Percentiles rank a stretch among this genome's conserved stretches.
These are phyloP conservation scores for Phialocephala sp. DNA, from an alignment of 2,329 filamentous ascomycete genomes.

Conservation along the genomic window DNA sequence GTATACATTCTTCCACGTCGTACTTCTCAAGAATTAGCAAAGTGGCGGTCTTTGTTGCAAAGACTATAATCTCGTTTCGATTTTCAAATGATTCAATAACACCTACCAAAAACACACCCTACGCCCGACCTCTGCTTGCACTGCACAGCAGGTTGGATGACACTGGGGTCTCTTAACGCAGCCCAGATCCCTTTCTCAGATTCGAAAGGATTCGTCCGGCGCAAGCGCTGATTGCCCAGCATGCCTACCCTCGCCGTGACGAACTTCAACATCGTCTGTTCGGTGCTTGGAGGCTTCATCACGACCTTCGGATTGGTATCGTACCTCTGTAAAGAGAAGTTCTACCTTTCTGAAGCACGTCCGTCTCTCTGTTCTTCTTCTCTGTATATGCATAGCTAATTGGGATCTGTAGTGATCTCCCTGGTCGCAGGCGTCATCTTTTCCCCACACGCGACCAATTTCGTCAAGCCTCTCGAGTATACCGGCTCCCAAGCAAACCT, in stretches of 20 bases:
- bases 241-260: conserved; percentile 56
- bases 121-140: conserved; percentile 41
- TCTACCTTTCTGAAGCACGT: conserved; percentile 91
- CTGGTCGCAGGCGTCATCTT: conserved; percentile 79
- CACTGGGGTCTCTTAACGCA: conserved; percentile 46
- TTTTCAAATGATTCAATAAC: conserved; percentile 53
- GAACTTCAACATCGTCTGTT: conserved; percentile 60
- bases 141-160: conserved; percentile 47
- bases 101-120: conserved; percentile 35
- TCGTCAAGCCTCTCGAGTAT: conserved; percentile 78
- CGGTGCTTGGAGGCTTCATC: conserved; percentile 84
- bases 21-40: conserved; percentile 4
- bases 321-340: conserved; percentile 86
- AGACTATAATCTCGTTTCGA: neutral
- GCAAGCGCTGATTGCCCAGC: conserved; percentile 15
- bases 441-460: conserved; percentile 77
- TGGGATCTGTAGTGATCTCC: conserved; percentile 70
- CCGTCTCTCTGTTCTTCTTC: conserved; percentile 44
- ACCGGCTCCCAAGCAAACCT: conserved; percentile 65
- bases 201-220: neutral
- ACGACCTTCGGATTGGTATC: conserved; percentile 90
- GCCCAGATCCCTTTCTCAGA: conserved; percentile 9
- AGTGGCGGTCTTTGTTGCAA: conserved; percentile 27
- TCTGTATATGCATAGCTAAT: neutral
- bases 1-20: neutral